Evolutionary conservation across 177 flowering plant species (phyloP), one percentile per base, ranked within the genome.

Genomic region (Vitis hybrid): DNA sequence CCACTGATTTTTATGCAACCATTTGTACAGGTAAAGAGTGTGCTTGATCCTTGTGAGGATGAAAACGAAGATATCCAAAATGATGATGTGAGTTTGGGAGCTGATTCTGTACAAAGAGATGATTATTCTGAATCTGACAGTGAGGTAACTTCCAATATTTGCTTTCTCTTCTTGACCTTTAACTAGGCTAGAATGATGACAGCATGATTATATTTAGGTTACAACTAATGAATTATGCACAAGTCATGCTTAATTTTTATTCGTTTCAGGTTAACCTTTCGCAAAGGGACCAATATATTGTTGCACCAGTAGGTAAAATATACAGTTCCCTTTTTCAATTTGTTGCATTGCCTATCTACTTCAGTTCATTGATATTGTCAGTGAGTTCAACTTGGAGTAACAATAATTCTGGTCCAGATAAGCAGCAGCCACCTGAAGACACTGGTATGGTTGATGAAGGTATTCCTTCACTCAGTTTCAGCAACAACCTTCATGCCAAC

Each of bases 11-110:
- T 38, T 75, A 1, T 0, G 9, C 4, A 24, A 13, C 76, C 58
- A 12, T 17, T 62, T 61, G 60, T 75, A 69, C 84, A 95, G 98
- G 98, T 95, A 38, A 93, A 92, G 71, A 95, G 96, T 65, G 84
- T 90, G 71, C 98, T 95, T 17, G 99, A 93, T 82, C 98, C 97
- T 49, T 95, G 99, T 78, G 97, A 89, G 85, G 95, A 90, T 74
- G 98, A 94, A 73, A 90, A 88, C 73, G 88, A 89, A 56, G 89
- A 78, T 62, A 71, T 73, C 60, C 81, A 87, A 67, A 90, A 84
- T 56, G 90, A 86, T 67, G 87, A 81, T 20, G 85, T 81, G 64
- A 89, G 92, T 78, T 80, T 93, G 78, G 96, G 89, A 59, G 90
- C 63, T 62, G 96, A 90, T 79, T 89, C 97, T 73, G 69, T 68